Evolutionary conservation across 345 rosid species (phyloP).

Genomic region (Salix exigua): DNA sequence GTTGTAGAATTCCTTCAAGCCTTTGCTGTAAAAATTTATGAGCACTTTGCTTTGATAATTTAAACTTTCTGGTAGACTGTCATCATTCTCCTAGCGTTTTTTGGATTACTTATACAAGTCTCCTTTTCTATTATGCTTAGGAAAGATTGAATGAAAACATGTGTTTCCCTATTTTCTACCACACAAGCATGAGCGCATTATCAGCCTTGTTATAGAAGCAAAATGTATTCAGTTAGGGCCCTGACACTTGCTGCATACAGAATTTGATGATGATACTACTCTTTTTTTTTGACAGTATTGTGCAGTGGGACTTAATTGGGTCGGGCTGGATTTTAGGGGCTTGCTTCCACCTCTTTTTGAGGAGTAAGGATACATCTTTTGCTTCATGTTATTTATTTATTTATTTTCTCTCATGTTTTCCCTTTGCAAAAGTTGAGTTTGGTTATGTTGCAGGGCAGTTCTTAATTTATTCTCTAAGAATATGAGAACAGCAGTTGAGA

Average conservation of each 20-base stretch:
- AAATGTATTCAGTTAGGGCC: too few species aligned
- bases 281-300: conserved; percentile 56
- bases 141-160: neutral
- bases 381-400: neutral
- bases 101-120: neutral
- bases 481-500: conserved; percentile 74
- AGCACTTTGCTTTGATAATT: neutral
- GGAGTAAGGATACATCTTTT: conserved; percentile 48
- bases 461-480: conserved; percentile 85
- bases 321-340: conserved; percentile 93
- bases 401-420: neutral
- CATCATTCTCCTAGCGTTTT: neutral
- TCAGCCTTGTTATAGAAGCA: too few species aligned
- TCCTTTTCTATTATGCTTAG: neutral
- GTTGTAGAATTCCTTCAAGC: conserved; percentile 5
- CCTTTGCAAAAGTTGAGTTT: conserved; percentile 10
- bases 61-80: neutral
- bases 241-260: neutral
- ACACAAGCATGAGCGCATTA: neutral
- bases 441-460: conserved; percentile 64
- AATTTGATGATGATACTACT: conserved; percentile 8
- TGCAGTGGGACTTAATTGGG: conserved; percentile 96
- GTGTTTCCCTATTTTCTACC: neutral
- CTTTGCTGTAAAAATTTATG: neutral
- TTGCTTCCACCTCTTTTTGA: conserved; percentile 90